Evolutionary conservation across 2,329 filamentous ascomycete genomes (phyloP), one percentile per base, ranked within the genome.

Genomic region (Cryoendolithus antarcticus): DNA sequence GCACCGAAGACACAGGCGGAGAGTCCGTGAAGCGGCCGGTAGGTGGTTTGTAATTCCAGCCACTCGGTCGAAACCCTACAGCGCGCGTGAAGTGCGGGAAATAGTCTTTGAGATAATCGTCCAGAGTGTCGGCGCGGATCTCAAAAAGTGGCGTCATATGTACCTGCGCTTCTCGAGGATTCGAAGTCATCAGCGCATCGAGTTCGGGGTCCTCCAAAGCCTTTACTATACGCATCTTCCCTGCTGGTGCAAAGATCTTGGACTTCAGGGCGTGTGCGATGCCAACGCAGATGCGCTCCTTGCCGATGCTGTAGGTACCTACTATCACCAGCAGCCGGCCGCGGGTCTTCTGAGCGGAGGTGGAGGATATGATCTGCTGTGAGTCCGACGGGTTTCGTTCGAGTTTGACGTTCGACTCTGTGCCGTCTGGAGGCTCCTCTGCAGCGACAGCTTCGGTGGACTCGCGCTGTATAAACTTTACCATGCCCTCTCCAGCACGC

Each of bases 131-230:
- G 28, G 86, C 79, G 21, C 86, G 80, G 48, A 98, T 86, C 60
- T 96, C 89, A 70, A 91, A 91, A 7, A 98, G 70, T 52, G 83
- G 86, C 51, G 94, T 93, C 88, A 98, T 95, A 62, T 98, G 91
- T 0, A 98, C 86, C 60, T 96, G 89, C 0, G 91, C 91, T 51
- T 85, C 83, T 13, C 73, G 66, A 0, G 91, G 86, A 55, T 95
- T 68, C 6, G 71, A 70, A 0, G 91, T 98, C 52, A 98, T 72
- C 3, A 86, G 72, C 0, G 74, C 71, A 21, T 78, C 69, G 4
- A 98, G 72, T 54, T 94, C 88, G 0, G 81, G 71, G 55, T 96
- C 89, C 55, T 86, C 86, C 1, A 98, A 73, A 47, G 86, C 86
- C 13, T 74, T 71, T 61, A 86, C 88, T 19, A 96, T 85, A 46